Percentiles rank a stretch among this genome's conserved stretches.
phyloP scores from a whole-genome alignment of 1,139 yeast species.

The Candida gigantensis region DNA sequence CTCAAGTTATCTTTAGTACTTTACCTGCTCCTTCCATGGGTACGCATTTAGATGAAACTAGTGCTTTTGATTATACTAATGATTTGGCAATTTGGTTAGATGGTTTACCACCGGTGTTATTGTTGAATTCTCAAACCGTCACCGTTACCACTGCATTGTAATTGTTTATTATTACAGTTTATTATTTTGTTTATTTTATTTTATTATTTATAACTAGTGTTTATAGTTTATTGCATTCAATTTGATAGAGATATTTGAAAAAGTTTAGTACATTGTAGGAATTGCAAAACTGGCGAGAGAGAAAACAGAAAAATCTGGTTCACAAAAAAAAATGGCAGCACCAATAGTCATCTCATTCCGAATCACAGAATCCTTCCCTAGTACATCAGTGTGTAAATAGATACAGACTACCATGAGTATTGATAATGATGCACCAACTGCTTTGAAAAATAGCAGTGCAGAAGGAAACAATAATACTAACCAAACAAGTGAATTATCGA shows the following conservation, averaged over 20 bases:
- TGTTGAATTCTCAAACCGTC: conserved; percentile 88
- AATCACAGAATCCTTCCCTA: not conserved
- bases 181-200: too few relatives aligned
- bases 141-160: conserved; percentile 90
- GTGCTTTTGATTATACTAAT: conserved; percentile 71
- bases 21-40: conserved; percentile 86
- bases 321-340: not conserved
- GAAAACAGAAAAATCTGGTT: conserved; percentile 1
- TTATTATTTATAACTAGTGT: too few relatives aligned
- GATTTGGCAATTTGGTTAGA: conserved; percentile 80
- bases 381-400: conserved; percentile 2
- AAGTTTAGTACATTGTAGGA: not conserved
- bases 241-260: not conserved
- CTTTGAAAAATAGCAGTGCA: conserved; percentile 3
- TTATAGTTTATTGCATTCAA: not conserved
- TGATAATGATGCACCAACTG: conserved; percentile 1
- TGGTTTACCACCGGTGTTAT: conserved; percentile 75
- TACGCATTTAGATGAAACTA: conserved; percentile 68
- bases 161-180: too few relatives aligned
- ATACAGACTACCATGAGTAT: conserved; percentile 5
- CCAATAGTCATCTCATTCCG: not conserved
- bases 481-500: conserved; percentile 18
- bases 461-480: conserved; percentile 11
- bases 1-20: conserved; percentile 80
- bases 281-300: too few relatives aligned